These are phyloP conservation scores for Suillus placidus DNA, from an alignment of 768 basidiomycete species.

Conservation along the genomic window DNA sequence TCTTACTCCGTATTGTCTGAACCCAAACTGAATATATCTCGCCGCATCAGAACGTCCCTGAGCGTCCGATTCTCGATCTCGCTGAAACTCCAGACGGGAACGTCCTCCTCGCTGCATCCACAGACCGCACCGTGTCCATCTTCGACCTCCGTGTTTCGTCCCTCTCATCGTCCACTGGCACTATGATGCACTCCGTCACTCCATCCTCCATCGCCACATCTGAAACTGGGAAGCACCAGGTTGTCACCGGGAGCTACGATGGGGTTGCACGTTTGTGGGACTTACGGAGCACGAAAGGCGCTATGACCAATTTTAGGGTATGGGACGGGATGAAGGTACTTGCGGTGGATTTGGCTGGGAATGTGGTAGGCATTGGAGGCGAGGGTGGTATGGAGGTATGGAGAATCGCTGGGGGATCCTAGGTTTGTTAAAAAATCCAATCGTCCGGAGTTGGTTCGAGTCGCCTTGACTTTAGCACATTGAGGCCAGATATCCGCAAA, in stretches of 20 bases:
- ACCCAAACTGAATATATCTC: neutral
- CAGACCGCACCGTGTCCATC: slow-evolving; percentile 72
- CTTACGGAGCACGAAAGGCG: slow-evolving; percentile 64
- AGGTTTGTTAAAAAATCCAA: slow-evolving; percentile 4
- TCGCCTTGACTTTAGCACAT: neutral
- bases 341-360: slow-evolving; percentile 58
- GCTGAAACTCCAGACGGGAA: slow-evolving; percentile 46
- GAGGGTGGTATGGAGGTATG: slow-evolving; percentile 76
- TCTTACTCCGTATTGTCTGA: slow-evolving; percentile 12
- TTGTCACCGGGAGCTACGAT: slow-evolving; percentile 77
- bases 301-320: slow-evolving; percentile 64
- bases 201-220: slow-evolving; percentile 57
- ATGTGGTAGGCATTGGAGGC: slow-evolving; percentile 60
- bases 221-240: slow-evolving; percentile 44
- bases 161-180: slow-evolving; percentile 39
- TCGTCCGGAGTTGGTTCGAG: neutral
- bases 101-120: slow-evolving; percentile 56
- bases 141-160: slow-evolving; percentile 62
- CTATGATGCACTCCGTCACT: slow-evolving; percentile 63
- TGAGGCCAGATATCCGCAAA: slow-evolving; percentile 41
- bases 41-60: slow-evolving; percentile 57
- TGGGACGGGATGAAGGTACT: slow-evolving; percentile 67
- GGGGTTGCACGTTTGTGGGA: slow-evolving; percentile 82
- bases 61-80: slow-evolving; percentile 76
- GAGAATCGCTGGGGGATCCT: slow-evolving; percentile 45